A percentile compares a stretch with the other conserved stretches of the same genome.
Evolutionary conservation across 805 yeast genomes (phyloP).

Genomic region (Myxozyma geophila): DNA sequence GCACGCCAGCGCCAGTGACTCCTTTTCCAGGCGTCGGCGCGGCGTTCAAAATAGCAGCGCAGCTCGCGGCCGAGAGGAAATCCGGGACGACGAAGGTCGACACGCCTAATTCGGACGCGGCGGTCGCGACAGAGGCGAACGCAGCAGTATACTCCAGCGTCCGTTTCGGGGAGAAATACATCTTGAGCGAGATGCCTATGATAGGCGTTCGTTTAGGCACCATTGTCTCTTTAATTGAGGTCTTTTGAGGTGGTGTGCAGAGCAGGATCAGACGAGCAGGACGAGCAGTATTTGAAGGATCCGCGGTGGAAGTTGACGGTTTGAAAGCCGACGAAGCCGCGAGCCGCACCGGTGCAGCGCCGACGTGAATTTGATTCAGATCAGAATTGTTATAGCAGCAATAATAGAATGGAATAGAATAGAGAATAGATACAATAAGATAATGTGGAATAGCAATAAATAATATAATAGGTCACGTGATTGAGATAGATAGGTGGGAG

Average conservation of each 20-base stretch:
- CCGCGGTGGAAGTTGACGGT: background rate
- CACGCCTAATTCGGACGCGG: constrained; percentile 22
- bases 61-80: constrained; percentile 35
- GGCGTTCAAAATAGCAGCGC: background rate
- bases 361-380: background rate
- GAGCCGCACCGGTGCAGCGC: constrained; percentile 4
- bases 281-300: background rate
- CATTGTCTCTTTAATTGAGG: background rate
- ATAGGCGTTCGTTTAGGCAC: constrained; percentile 28
- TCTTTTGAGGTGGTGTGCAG: background rate
- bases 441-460: too few relatives aligned
- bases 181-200: constrained; percentile 41
- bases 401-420: background rate
- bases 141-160: constrained; percentile 33
- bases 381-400: background rate
- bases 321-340: background rate
- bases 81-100: constrained; percentile 40
- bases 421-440: too few relatives aligned
- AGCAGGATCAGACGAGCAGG: background rate
- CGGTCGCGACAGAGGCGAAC: constrained; percentile 24
- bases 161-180: constrained; percentile 37
- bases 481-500: too few relatives aligned
- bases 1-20: constrained; percentile 39
- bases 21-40: background rate
- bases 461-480: too few relatives aligned